Conservation (phyloP, 164 flowering plant genomes). For the Hamamelis virginiana region DNA sequence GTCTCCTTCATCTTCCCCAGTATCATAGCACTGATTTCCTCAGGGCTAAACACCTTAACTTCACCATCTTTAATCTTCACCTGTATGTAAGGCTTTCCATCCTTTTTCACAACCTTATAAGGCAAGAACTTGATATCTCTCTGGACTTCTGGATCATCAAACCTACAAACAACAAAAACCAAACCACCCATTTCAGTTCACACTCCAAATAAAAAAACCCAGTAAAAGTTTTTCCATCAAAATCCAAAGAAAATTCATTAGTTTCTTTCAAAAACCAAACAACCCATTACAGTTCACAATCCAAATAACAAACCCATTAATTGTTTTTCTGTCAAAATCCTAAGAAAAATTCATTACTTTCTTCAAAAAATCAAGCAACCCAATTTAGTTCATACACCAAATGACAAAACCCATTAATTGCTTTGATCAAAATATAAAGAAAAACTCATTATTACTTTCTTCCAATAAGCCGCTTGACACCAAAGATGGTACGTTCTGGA, state of each 20-base stretch:
- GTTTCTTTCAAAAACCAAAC: constrained; percentile 36
- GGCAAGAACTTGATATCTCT: constrained; percentile 43
- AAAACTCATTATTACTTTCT: constrained; percentile 39
- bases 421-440: too few species aligned
- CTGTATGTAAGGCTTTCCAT: constrained; percentile 57
- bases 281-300: not conserved
- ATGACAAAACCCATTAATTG: not conserved
- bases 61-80: constrained; percentile 51
- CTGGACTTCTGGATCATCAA: constrained; percentile 50
- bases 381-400: not conserved
- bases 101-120: constrained; percentile 48
- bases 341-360: constrained; percentile 12
- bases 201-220: not conserved
- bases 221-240: too few species aligned
- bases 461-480: constrained; percentile 51
- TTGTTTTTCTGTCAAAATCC: too few species aligned
- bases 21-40: constrained; percentile 61
- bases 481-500: constrained; percentile 46
- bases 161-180: constrained; percentile 19
- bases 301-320: not conserved
- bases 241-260: constrained; percentile 14
- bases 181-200: not conserved
- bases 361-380: not conserved
- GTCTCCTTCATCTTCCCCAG: constrained; percentile 55
- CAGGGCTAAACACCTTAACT: constrained; percentile 55